Percentiles rank a stretch among this genome's conserved stretches.
Evolutionary conservation across 2,329 filamentous ascomycete genomes (phyloP).

Genomic region (Didymosphaeria variabile): DNA sequence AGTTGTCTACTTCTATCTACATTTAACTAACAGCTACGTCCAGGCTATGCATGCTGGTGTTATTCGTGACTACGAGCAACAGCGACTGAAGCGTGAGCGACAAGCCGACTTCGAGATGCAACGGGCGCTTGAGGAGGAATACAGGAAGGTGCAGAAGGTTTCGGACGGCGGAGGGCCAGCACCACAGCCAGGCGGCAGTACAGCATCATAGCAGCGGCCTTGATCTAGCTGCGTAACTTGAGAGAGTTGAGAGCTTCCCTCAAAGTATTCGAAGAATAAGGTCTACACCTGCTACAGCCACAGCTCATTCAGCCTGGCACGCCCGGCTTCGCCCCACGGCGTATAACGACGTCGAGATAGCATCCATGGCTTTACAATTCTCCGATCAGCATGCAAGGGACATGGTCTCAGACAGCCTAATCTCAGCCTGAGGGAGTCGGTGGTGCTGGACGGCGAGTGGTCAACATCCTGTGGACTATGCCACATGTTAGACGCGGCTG

Average conservation of each 20-base stretch:
- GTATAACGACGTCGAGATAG: constrained; percentile 20
- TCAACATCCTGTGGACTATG: not conserved
- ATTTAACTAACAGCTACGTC: constrained; percentile 21
- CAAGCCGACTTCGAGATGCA: constrained; percentile 97
- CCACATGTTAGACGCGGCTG: not conserved
- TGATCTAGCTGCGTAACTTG: not conserved
- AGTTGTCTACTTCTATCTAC: constrained; percentile 22
- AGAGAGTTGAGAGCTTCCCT: not conserved
- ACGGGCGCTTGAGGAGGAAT: constrained; percentile 82
- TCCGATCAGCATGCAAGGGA: constrained; percentile 5
- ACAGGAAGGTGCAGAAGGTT: constrained; percentile 87
- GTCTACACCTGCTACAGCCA: constrained; percentile 1
- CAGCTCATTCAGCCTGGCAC: constrained; percentile 21
- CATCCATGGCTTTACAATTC: constrained; percentile 15
- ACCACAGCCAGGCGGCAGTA: constrained; percentile 27
- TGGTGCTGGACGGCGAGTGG: not conserved
- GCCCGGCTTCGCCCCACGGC: constrained; percentile 3
- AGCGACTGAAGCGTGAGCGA: constrained; percentile 87
- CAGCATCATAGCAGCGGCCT: constrained; percentile 22
- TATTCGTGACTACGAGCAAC: constrained; percentile 92
- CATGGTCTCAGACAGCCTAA: not conserved
- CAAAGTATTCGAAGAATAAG: not conserved
- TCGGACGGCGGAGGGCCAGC: constrained; percentile 46
- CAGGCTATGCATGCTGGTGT: constrained; percentile 97
- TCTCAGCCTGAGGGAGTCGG: not conserved